These are phyloP conservation scores for Cornus controversa DNA, from an alignment of 148 eudicot genomes.

Conservation along the genomic window DNA sequence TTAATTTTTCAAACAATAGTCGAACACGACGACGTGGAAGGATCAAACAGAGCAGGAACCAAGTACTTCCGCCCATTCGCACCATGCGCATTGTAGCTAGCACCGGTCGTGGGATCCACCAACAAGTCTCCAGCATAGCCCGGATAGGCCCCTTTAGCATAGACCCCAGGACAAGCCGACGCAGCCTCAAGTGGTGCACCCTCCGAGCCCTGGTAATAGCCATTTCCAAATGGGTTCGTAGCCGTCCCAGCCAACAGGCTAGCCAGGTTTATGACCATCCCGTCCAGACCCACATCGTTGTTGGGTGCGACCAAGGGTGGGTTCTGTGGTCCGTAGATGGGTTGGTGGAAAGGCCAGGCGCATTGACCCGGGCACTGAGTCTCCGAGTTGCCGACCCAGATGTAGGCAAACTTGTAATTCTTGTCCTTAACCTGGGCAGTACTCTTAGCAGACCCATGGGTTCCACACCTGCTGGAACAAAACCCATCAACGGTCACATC, in stretches of 20 bases:
- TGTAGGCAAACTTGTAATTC: conserved; percentile 31
- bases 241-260: conserved; percentile 60
- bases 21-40: conserved; percentile 19
- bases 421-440: conserved; percentile 1
- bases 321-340: conserved; percentile 66
- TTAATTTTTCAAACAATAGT: conserved; percentile 7
- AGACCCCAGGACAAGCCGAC: conserved; percentile 12
- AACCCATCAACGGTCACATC: conserved; percentile 19
- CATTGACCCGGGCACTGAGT: conserved; percentile 72
- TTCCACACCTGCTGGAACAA: conserved; percentile 14
- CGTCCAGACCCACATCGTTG: conserved; percentile 63
- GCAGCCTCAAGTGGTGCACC: conserved; percentile 54
- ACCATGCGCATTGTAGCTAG: conserved; percentile 30
- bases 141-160: conserved; percentile 7
- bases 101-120: conserved; percentile 19
- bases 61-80: conserved; percentile 25
- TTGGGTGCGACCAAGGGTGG: conserved; percentile 63
- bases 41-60: conserved; percentile 30
- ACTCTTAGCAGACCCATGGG: conserved; percentile 34
- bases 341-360: conserved; percentile 78
- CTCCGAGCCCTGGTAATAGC: conserved; percentile 61
- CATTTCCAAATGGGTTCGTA: conserved; percentile 65
- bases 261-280: conserved; percentile 64
- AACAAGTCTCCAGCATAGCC: conserved; percentile 18
- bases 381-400: conserved; percentile 62